phyloP scores from a whole-genome alignment of 345 rosid species.

The Ricinus communis region DNA sequence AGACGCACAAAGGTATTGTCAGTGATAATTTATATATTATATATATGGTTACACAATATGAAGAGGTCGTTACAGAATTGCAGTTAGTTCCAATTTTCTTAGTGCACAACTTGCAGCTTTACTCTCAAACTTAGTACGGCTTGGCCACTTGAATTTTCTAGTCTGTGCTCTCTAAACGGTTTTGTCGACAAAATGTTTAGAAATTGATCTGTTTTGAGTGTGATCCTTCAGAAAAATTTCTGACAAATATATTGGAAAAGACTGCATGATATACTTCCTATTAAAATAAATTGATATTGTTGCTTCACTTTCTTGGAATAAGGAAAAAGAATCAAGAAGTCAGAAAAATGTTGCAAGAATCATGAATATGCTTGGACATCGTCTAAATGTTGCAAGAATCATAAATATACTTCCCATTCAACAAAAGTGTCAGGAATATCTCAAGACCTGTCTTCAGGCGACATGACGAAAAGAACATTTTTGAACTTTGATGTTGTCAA shows the following conservation, averaged over 20 bases:
- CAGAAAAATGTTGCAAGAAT: background rate
- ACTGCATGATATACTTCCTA: slow-evolving; percentile 1
- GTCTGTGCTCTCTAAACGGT: background rate
- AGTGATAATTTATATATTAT: slow-evolving; percentile 2
- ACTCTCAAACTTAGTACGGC: background rate
- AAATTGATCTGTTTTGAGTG: background rate
- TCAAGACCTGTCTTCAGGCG: background rate
- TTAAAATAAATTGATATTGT: background rate
- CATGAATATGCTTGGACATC: background rate
- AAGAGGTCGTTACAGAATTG: background rate
- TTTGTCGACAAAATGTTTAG: background rate
- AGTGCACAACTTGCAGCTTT: background rate
- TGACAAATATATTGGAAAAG: background rate
- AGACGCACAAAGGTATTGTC: slow-evolving; percentile 80
- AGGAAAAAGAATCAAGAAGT: background rate
- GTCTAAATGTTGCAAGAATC: background rate
- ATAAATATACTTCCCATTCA: background rate
- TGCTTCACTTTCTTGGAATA: background rate
- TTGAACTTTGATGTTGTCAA: background rate
- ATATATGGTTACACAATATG: background rate
- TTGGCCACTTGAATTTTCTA: background rate
- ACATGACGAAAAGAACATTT: background rate
- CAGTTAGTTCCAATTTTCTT: background rate
- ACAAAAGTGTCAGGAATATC: no score
- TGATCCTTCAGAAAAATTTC: background rate